phyloP scores from a whole-genome alignment of 2,329 filamentous ascomycete genomes.

The Botrytis squamosa region DNA sequence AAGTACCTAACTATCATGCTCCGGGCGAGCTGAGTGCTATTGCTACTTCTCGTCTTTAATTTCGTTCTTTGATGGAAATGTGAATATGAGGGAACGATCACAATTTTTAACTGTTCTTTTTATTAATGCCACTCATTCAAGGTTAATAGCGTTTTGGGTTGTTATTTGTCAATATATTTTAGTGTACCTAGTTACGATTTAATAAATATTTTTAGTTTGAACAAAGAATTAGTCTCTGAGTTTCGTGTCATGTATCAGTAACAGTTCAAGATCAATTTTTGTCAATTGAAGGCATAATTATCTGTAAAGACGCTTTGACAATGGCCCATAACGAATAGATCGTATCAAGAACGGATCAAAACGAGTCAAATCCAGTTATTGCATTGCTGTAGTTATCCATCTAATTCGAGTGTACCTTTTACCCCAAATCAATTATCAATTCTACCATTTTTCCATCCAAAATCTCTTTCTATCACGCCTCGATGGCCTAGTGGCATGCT shows the following conservation, averaged over 20 bases:
- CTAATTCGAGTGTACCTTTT: background rate
- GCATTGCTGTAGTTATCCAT: background rate
- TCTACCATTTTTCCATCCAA: background rate
- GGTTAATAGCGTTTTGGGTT: background rate
- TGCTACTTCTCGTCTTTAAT: conserved; percentile 20
- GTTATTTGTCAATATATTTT: no score
- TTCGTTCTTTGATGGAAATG: background rate
- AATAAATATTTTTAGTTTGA: background rate
- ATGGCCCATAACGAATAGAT: background rate
- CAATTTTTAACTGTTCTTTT: background rate
- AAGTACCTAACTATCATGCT: conserved; percentile 62
- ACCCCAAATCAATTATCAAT: background rate
- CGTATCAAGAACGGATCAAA: background rate
- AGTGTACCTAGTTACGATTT: background rate
- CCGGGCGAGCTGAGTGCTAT: conserved; percentile 45
- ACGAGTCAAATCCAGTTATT: background rate
- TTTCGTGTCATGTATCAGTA: background rate
- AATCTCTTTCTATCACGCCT: background rate
- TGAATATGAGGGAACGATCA: background rate
- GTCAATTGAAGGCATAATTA: background rate
- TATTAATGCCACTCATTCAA: background rate
- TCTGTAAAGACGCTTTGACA: background rate
- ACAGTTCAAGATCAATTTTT: background rate
- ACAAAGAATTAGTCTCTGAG: background rate
- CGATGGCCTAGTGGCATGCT: background rate